A percentile compares a stretch with the other conserved stretches of the same genome.
Conservation (phyloP, 2,329 filamentous ascomycete genomes). For the Onygenales sp. region DNA sequence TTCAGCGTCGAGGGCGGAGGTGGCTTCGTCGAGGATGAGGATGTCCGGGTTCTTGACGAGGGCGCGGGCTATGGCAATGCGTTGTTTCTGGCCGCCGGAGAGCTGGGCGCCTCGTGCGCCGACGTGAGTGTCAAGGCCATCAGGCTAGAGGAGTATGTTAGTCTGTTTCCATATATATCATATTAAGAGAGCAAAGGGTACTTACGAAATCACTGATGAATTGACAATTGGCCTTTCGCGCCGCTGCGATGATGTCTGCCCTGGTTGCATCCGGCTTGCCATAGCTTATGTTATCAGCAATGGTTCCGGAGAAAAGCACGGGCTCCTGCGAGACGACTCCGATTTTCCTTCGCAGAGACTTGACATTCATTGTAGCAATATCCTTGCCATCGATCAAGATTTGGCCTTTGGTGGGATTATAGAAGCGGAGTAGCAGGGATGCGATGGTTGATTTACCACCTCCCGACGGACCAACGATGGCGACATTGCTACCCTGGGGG, state of each 20-base stretch:
- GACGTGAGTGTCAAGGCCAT: conserved; percentile 88
- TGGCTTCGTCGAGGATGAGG: conserved; percentile 91
- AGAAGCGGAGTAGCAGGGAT: conserved; percentile 84
- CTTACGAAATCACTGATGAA: conserved; percentile 87
- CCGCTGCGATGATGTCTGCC: conserved; percentile 74
- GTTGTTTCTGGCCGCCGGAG: conserved; percentile 93
- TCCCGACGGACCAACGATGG: conserved; percentile 90
- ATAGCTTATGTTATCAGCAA: conserved; percentile 82
- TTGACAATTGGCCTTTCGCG: conserved; percentile 84
- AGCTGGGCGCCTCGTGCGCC: conserved; percentile 87
- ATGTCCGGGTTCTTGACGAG: conserved; percentile 95
- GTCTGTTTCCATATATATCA: not conserved
- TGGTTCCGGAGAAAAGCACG: conserved; percentile 72
- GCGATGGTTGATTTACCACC: conserved; percentile 95
- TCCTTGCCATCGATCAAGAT: conserved; percentile 81
- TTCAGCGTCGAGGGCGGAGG: conserved; percentile 89
- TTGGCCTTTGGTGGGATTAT: conserved; percentile 65
- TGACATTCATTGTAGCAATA: conserved; percentile 78
- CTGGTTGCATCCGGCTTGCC: conserved; percentile 70
- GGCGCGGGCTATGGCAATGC: conserved; percentile 91
- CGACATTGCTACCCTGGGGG: conserved; percentile 85
- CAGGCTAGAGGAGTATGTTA: conserved; percentile 46
- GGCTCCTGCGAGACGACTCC: conserved; percentile 94
- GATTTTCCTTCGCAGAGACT: conserved; percentile 83
- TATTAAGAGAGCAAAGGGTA: conserved; percentile 10